These are phyloP conservation scores for Telopea speciosissima DNA, from an alignment of 177 flowering plant species.

Conservation along the genomic window DNA sequence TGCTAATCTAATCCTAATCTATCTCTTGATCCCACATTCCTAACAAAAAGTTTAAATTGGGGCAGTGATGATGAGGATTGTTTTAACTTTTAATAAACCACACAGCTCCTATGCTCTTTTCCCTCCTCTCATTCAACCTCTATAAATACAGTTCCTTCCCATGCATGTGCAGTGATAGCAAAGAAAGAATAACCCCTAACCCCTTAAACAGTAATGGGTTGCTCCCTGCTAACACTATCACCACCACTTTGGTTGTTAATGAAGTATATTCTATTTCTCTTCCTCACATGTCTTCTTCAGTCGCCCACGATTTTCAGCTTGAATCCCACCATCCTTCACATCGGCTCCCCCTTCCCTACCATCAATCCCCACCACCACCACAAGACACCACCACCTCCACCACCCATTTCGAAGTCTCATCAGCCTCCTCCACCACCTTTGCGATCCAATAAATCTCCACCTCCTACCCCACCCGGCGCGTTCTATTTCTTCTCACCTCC, in stretches of 20 bases:
- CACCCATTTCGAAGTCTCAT: background rate
- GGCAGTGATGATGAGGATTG: background rate
- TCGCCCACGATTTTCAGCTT: background rate
- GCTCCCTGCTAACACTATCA: background rate
- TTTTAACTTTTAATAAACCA: too few relatives aligned
- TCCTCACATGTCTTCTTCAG: background rate
- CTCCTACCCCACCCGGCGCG: constrained; percentile 6
- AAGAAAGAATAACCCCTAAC: too few relatives aligned
- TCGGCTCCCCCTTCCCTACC: background rate
- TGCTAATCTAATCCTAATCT: too few relatives aligned
- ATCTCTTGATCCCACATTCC: too few relatives aligned
- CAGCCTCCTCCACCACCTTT: background rate
- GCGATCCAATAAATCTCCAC: background rate
- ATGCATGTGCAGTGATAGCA: background rate
- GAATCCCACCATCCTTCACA: background rate
- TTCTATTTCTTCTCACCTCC: constrained; percentile 14
- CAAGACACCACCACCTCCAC: background rate
- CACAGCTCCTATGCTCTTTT: background rate
- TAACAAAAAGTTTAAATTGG: too few relatives aligned
- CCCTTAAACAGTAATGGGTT: background rate
- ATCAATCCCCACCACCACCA: background rate
- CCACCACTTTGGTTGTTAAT: background rate
- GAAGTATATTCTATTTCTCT: background rate
- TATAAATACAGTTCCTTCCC: background rate
- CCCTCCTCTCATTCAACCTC: background rate